Evolutionary conservation across 257 asterid genomes (phyloP), one percentile per base, ranked within the genome.

Genomic region (Solanum phureja): DNA sequence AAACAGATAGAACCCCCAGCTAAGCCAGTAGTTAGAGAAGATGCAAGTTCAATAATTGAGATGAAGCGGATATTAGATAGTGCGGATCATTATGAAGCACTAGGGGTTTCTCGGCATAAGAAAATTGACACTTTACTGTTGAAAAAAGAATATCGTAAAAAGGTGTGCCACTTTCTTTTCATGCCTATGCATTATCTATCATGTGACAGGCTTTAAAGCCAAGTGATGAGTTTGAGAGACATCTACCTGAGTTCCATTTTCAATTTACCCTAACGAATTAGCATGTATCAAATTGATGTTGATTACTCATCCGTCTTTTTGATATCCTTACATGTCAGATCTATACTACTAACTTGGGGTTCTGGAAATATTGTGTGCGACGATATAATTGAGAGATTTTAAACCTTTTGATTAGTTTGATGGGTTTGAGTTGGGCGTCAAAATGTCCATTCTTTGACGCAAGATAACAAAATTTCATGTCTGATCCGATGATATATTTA

Each of bases 81-180:
- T 91, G 91, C 84, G 64, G 94, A 96, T 93, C 98, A 97, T 92
- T 96, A 97, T 83, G 99, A 95, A 91, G 98, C 98, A 74, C 94
- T 97, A 74, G 99, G 95, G 66, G 92, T 94, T 91, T 92, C 94
- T 16, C 95, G 95, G 83, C 90, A 91, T 84, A 96, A 92, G 93
- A 95, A 93, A 92, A 88, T 96, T 86, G 99, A 97, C 89, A 82
- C 86, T 40, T 58, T 84, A n/a, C 89, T 93, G 74, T 92, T 97
- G 94, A 97, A 94, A 94, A 96, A 95, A 91, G 99, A 96, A 90
- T 97, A 97, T 87, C 94, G 92, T 64, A 97, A 94, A 92, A 97
- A 96, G 98, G 99, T 97, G 44, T 31, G 91, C 29, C 82, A 40
- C n/a, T 88, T 62, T 52, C 11, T 23, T 23, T 49, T n/a, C 33